A percentile compares a stretch with the other conserved stretches of the same genome.
Evolutionary conservation across 2,329 filamentous ascomycete species (phyloP).

Genomic region (Ophiostoma australiae): DNA sequence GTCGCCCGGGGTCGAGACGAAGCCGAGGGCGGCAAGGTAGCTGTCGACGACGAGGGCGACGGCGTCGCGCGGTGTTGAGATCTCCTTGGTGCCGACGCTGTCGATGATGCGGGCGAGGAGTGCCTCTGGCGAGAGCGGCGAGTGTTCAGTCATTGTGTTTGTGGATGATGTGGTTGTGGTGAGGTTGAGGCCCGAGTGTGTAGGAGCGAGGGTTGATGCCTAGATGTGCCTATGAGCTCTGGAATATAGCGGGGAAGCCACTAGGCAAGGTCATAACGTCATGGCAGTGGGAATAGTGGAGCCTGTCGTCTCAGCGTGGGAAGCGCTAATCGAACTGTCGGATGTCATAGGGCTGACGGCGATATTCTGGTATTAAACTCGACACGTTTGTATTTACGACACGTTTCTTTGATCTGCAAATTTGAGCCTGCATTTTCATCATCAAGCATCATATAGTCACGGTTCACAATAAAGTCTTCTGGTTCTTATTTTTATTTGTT

Average conservation of each 20-base stretch:
- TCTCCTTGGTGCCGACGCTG: not conserved
- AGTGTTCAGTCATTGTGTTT: not conserved
- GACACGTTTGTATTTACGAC: too few species aligned
- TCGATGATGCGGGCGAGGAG: not conserved
- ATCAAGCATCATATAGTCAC: too few species aligned
- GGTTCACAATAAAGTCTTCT: not conserved
- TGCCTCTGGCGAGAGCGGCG: not conserved
- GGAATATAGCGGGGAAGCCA: not conserved
- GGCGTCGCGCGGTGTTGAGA: conserved; percentile 4
- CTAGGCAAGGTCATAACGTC: not conserved
- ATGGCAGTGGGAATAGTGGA: not conserved
- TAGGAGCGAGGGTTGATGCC: not conserved
- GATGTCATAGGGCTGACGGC: not conserved
- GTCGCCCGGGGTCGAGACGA: not conserved
- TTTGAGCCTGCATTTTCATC: too few species aligned
- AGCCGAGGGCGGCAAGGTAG: conserved; percentile 11
- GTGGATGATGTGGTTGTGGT: not conserved
- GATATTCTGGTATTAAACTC: too few species aligned
- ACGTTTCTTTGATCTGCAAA: too few species aligned
- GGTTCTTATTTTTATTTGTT: not conserved
- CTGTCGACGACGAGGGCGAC: conserved; percentile 11
- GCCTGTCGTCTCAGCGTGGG: not conserved
- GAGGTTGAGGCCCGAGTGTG: not conserved
- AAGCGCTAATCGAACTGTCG: not conserved
- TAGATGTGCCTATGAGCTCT: not conserved